Evolutionary conservation across 2,329 filamentous ascomycete species (phyloP).

Genomic region (Escovopsis sp.): DNA sequence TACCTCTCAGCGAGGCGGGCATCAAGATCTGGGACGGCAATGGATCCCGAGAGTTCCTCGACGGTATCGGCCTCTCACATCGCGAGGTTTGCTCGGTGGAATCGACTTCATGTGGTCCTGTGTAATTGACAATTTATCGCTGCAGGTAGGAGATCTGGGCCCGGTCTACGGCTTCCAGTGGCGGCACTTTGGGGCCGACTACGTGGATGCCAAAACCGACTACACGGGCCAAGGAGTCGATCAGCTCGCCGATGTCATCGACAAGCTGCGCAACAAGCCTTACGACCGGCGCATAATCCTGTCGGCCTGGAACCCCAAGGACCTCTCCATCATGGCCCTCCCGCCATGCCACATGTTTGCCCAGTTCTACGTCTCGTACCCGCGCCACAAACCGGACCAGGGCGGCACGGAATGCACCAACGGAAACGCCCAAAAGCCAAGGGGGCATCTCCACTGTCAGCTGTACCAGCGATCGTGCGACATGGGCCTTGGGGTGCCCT

Average conservation of each 20-base stretch:
- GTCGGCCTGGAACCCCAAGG: constrained; percentile 84
- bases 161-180: constrained; percentile 98
- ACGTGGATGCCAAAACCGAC: constrained; percentile 62
- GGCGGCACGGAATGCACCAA: constrained; percentile 8
- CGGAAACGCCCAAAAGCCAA: constrained; percentile 29
- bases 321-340: constrained; percentile 75
- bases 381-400: constrained; percentile 17
- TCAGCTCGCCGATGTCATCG: constrained; percentile 79
- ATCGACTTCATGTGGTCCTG: no score
- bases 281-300: constrained; percentile 86
- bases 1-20: constrained; percentile 59
- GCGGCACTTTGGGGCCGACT: constrained; percentile 93
- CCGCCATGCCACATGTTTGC: constrained; percentile 97
- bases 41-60: constrained; percentile 78
- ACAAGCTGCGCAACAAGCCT: constrained; percentile 69
- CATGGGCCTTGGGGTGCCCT: constrained; percentile 93
- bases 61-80: constrained; percentile 66
- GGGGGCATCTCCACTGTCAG: constrained; percentile 69
- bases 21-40: constrained; percentile 99
- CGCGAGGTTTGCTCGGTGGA: constrained; percentile 37
- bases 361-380: constrained; percentile 83
- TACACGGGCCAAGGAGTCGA: constrained; percentile 85
- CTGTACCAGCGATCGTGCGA: constrained; percentile 92
- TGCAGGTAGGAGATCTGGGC: constrained; percentile 60
- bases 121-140: not conserved